Evolutionary conservation across 495 filamentous ascomycete genomes (phyloP), one percentile per base, ranked within the genome.

Genomic region (Platismatia glauca): DNA sequence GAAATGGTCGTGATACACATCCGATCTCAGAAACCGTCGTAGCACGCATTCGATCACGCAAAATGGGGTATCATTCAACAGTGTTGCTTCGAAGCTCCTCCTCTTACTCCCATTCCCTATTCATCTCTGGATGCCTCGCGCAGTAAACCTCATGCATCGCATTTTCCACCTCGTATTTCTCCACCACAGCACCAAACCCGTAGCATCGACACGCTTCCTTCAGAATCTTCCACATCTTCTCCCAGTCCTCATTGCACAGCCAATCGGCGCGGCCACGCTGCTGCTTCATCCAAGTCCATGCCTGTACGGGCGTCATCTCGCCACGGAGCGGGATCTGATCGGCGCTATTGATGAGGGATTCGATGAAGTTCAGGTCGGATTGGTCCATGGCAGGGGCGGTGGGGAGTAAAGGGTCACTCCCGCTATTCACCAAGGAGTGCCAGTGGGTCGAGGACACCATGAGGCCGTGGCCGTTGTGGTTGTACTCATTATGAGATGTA

Each of bases 101-200:
- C 15, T 53, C 29, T 33, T 53, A 53, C 4, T 33, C 50, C 50
- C 29, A 53, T 53, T 53, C 50, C 50, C 50, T 53, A 29, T 53
- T 53, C 50, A 53, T 53, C 6, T 53, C 50, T 29, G 50, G 50
- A 53, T 60, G 58, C 44, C 43, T 27, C 43, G 58, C 43, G 27
- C 61, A 58, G 53, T 57, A 44, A 33, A 91, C 81, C 58, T 81
- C 86, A 67, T 86, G 86, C 58, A 97, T 71, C 35, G 91, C 91
- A 75, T 97, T 94, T 41, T 83, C 78, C 34, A 98, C 85, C 70
- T 97, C 93, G 68, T 94, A 96, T 69, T 97, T 90, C 69, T 97
- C 93, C 69, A 91, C 77, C 27, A 91, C 89, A 27, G 89, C 88
- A 24, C 89, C 89, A 66, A 93, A 97, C 79, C 94, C 94, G 74